phyloP scores from a whole-genome alignment of 2,329 filamentous ascomycete genomes.

The Aspergillus glaucus region DNA sequence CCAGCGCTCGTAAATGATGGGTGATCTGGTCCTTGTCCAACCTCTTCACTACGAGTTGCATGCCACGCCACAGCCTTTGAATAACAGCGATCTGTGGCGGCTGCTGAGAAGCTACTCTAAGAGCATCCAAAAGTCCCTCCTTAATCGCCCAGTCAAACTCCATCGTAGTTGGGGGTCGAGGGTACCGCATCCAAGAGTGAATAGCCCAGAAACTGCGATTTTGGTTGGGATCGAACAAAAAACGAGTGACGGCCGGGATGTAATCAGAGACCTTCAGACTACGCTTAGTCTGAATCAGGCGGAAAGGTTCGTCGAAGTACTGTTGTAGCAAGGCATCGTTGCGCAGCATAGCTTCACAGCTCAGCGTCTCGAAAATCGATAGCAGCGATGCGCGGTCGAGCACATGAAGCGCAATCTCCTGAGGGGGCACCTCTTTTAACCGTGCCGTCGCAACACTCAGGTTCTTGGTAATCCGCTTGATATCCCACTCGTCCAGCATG shows the following conservation, averaged over 20 bases:
- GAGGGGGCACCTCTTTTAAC: slow-evolving; percentile 46
- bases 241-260: slow-evolving; percentile 75
- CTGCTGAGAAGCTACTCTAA: slow-evolving; percentile 56
- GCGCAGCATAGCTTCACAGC: slow-evolving; percentile 69
- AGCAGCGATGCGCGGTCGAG: slow-evolving; percentile 60
- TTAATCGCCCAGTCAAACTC: slow-evolving; percentile 87
- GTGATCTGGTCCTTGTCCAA: slow-evolving; percentile 69
- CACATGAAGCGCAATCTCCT: slow-evolving; percentile 45
- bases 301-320: slow-evolving; percentile 78
- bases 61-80: slow-evolving; percentile 71
- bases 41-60: slow-evolving; percentile 65
- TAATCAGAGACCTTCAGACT: slow-evolving; percentile 69
- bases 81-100: slow-evolving; percentile 51
- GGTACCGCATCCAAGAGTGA: slow-evolving; percentile 61
- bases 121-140: slow-evolving; percentile 61
- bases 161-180: slow-evolving; percentile 56
- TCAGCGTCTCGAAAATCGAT: slow-evolving; percentile 81
- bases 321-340: slow-evolving; percentile 47
- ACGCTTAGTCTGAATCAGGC: slow-evolving; percentile 69
- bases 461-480: slow-evolving; percentile 55
- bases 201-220: slow-evolving; percentile 62
- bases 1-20: slow-evolving; percentile 70
- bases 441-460: slow-evolving; percentile 52
- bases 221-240: slow-evolving; percentile 69
- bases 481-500: slow-evolving; percentile 55